phyloP scores from a whole-genome alignment of 306 rosid genomes.

The Cucurbita maxima region DNA sequence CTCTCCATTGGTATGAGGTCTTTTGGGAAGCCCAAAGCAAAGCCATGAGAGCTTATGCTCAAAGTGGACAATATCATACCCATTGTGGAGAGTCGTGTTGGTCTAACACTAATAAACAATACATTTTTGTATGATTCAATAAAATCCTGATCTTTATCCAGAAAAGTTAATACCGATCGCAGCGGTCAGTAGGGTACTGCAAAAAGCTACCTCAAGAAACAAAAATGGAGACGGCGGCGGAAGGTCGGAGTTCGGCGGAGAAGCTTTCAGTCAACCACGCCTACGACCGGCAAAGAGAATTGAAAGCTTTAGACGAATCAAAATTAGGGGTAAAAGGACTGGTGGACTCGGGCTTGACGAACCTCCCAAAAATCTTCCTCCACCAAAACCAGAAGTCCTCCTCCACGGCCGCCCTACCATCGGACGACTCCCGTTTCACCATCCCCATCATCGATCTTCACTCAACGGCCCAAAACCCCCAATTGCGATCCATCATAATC shows the following conservation, averaged over 20 bases:
- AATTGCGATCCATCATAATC: conserved; percentile 11
- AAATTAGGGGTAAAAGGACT: conserved; percentile 31
- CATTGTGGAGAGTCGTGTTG: no score
- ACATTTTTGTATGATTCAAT: no score
- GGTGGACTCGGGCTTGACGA: conserved; percentile 15
- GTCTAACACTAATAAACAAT: no score
- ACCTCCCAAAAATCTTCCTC: conserved; percentile 26
- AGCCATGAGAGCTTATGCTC: no score
- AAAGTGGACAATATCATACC: no score
- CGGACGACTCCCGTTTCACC: conserved; percentile 7
- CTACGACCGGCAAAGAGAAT: conserved; percentile 8
- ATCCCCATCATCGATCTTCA: conserved; percentile 31
- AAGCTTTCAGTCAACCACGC: not conserved
- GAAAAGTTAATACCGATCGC: no score
- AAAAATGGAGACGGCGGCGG: not conserved
- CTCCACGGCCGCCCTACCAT: not conserved
- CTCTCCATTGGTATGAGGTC: no score
- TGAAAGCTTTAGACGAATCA: conserved; percentile 20
- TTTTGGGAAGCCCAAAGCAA: no score
- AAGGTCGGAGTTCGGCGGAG: not conserved
- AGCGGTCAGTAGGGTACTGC: not conserved
- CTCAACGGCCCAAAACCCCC: conserved; percentile 10
- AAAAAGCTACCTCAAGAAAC: not conserved
- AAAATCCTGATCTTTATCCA: no score
- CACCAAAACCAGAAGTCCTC: not conserved